These are phyloP conservation scores for Rhodotorula paludigena DNA, from an alignment of 768 basidiomycete genomes.

Conservation along the genomic window DNA sequence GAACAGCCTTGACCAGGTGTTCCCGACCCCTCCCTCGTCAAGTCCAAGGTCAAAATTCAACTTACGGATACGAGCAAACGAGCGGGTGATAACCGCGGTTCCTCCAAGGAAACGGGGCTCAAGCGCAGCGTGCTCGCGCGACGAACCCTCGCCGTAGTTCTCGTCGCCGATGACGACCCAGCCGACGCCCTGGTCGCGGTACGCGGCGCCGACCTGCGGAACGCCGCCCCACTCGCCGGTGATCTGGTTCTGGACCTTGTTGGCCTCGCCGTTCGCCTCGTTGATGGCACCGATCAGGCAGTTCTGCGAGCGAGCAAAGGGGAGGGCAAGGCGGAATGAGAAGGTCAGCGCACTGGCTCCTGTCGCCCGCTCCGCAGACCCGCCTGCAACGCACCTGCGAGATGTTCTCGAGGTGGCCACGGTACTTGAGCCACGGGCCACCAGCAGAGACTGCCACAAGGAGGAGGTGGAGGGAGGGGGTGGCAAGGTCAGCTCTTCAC, in stretches of 20 bases:
- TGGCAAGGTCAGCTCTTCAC: constrained; percentile 65
- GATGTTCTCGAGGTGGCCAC: constrained; percentile 97
- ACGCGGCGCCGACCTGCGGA: constrained; percentile 76
- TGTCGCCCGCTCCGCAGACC: no score
- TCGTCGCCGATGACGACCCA: constrained; percentile 89
- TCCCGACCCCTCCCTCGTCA: no score
- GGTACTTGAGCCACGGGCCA: constrained; percentile 99
- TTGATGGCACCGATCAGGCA: constrained; percentile 73
- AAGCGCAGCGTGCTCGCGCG: constrained; percentile 95
- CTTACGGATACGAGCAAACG: constrained; percentile 53
- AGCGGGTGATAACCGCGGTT: constrained; percentile 60
- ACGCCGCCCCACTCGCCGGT: constrained; percentile 73
- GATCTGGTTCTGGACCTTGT: constrained; percentile 69
- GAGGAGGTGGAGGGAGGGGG: no score
- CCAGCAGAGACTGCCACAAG: constrained; percentile 64
- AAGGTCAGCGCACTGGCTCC: not conserved
- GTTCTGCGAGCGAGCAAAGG: not conserved
- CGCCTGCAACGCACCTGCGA: constrained; percentile 73
- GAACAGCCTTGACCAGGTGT: constrained; percentile 27
- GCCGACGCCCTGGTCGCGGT: constrained; percentile 74
- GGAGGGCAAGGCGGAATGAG: no score
- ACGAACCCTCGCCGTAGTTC: constrained; percentile 96
- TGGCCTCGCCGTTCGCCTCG: constrained; percentile 88
- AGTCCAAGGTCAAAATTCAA: no score
- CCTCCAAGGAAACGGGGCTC: constrained; percentile 66